A percentile compares a stretch with the other conserved stretches of the same genome.
phyloP scores from a whole-genome alignment of 768 basidiomycete genomes.

The Suillus luteus region DNA sequence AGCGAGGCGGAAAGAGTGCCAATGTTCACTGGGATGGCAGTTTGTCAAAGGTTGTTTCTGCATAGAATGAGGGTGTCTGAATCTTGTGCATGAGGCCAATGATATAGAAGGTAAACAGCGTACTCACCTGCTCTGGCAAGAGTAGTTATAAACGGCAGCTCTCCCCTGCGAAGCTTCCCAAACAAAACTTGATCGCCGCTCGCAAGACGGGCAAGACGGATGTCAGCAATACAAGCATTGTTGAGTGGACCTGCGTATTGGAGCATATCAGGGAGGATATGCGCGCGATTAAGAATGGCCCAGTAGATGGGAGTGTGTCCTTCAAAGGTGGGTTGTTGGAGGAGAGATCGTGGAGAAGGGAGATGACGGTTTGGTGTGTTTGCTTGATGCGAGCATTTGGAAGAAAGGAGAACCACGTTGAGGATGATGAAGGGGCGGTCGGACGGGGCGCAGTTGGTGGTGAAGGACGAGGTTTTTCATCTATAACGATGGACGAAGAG shows the following conservation, averaged over 20 bases:
- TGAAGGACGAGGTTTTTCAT: slow-evolving; percentile 18
- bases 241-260: slow-evolving; percentile 50
- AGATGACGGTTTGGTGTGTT: slow-evolving; percentile 52
- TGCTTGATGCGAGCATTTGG: slow-evolving; percentile 40
- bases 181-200: slow-evolving; percentile 29
- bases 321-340: slow-evolving; percentile 68
- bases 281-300: slow-evolving; percentile 61
- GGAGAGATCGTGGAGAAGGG: slow-evolving; percentile 56
- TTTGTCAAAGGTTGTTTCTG: background rate
- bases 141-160: slow-evolving; percentile 19
- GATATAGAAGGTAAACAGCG: background rate
- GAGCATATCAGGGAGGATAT: slow-evolving; percentile 52
- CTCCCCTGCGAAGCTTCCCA: slow-evolving; percentile 20
- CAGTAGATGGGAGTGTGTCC: slow-evolving; percentile 70
- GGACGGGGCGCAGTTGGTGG: background rate
- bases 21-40: background rate
- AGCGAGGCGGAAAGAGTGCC: background rate
- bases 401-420: slow-evolving; percentile 21
- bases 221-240: slow-evolving; percentile 52
- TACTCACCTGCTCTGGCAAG: slow-evolving; percentile 15
- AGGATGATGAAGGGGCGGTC: slow-evolving; percentile 1
- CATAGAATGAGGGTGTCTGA: slow-evolving; percentile 48
- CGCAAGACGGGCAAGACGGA: slow-evolving; percentile 63
- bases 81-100: slow-evolving; percentile 24
- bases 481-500: background rate